Evolutionary conservation across 805 yeast genomes (phyloP).

Genomic region (Wickerhamomyces ciferrii): DNA sequence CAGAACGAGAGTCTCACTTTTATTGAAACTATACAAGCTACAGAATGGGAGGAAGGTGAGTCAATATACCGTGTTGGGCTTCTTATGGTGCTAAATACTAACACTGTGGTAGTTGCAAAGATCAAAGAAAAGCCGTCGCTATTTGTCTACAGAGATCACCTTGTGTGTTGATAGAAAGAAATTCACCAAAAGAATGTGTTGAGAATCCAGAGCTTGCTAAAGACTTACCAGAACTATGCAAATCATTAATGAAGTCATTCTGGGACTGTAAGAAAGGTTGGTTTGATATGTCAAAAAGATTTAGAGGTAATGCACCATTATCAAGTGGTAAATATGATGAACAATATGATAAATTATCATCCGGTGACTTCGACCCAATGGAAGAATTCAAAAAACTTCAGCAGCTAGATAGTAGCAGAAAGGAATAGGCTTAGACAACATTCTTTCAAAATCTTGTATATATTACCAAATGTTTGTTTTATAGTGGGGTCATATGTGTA

Average conservation of each 20-base stretch:
- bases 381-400: conserved; percentile 76
- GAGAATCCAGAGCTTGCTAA: conserved; percentile 71
- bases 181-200: conserved; percentile 85
- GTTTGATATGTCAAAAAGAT: conserved; percentile 86
- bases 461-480: background rate
- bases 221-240: conserved; percentile 83
- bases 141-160: conserved; percentile 95
- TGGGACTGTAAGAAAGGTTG: conserved; percentile 89
- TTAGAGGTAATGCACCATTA: conserved; percentile 89
- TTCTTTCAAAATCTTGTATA: background rate
- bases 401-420: conserved; percentile 47
- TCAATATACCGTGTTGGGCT: too few species aligned
- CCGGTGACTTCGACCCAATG: conserved; percentile 77
- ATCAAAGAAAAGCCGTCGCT: conserved; percentile 92
- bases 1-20: too few species aligned
- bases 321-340: conserved; percentile 93
- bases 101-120: conserved; percentile 64
- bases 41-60: conserved; percentile 8
- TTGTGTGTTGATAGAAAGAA: conserved; percentile 84
- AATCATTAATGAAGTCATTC: conserved; percentile 78
- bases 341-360: conserved; percentile 69
- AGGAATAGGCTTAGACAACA: conserved; percentile 15
- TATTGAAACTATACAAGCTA: too few species aligned
- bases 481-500: background rate
- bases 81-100: background rate